A percentile compares a stretch with the other conserved stretches of the same genome.
These are phyloP conservation scores for Brassica carinata DNA, from an alignment of 345 rosid species.

Conservation along the genomic window DNA sequence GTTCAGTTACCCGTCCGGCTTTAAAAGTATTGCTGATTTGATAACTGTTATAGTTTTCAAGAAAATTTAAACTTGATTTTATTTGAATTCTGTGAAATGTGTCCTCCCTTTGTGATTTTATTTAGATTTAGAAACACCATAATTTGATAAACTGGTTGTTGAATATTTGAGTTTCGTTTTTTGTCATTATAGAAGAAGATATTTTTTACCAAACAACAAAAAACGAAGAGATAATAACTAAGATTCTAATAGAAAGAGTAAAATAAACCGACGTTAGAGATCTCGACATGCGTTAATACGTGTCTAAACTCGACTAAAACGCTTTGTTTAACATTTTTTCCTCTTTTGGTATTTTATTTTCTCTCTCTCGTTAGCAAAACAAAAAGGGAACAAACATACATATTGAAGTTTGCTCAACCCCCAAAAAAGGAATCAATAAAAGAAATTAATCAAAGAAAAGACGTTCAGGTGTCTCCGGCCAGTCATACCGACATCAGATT, in stretches of 20 bases:
- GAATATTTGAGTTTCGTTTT: neutral
- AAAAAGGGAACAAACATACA: neutral
- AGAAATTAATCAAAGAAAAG: neutral
- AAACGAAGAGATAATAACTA: neutral
- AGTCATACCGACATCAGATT: neutral
- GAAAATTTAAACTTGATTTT: no score
- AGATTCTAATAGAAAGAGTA: no score
- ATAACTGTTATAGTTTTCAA: no score
- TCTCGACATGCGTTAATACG: neutral
- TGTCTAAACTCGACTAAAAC: slow-evolving; percentile 1
- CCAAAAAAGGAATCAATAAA: neutral
- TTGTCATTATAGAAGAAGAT: neutral
- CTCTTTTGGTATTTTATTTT: neutral
- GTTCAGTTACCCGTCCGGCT: no score
- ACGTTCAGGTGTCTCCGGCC: slow-evolving; percentile 5
- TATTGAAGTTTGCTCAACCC: neutral
- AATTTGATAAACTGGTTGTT: no score
- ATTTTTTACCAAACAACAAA: neutral
- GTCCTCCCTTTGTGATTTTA: no score
- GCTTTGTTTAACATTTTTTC: neutral
- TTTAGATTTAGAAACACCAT: no score
- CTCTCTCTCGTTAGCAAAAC: neutral
- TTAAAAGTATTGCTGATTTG: no score
- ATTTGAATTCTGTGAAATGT: no score
- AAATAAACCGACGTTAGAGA: neutral